These are phyloP conservation scores for Hemileccinum rubropunctum DNA, from an alignment of 768 basidiomycete genomes.

Conservation along the genomic window DNA sequence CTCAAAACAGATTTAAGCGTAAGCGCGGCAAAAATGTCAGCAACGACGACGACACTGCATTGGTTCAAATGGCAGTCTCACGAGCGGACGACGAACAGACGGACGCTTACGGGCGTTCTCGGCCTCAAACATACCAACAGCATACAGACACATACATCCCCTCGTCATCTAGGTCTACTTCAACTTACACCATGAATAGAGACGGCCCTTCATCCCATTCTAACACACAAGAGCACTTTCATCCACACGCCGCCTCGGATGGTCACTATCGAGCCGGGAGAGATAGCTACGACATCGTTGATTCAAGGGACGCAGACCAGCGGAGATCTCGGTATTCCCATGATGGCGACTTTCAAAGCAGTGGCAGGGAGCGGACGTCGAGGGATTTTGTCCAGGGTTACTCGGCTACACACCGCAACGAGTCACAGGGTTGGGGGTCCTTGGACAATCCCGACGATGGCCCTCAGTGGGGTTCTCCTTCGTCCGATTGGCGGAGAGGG, in stretches of 20 bases:
- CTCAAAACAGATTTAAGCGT: conserved; percentile 44
- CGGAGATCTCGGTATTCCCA: conserved; percentile 43
- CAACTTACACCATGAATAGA: conserved; percentile 46
- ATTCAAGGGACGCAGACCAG: conserved; percentile 44
- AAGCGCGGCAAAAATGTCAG: conserved; percentile 51
- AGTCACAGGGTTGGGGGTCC: conserved; percentile 43
- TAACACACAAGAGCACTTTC: conserved; percentile 43
- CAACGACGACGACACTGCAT: conserved; percentile 43
- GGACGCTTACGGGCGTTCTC: conserved; percentile 53
- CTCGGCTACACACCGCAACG: conserved; percentile 44
- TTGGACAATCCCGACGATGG: conserved; percentile 41
- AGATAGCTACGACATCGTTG: conserved; percentile 44
- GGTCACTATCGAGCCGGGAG: conserved; percentile 50
- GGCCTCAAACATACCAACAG: conserved; percentile 38
- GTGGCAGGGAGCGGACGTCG: conserved; percentile 44
- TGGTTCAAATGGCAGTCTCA: conserved; percentile 39
- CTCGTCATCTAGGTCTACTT: conserved; percentile 42
- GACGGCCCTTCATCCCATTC: conserved; percentile 50
- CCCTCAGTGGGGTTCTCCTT: conserved; percentile 43
- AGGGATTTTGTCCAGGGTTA: conserved; percentile 46
- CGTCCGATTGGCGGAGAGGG: conserved; percentile 40
- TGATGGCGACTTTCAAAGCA: conserved; percentile 39
- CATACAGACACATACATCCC: conserved; percentile 47
- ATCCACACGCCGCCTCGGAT: conserved; percentile 39
- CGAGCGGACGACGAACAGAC: conserved; percentile 51